Evolutionary conservation across 78 protist species (phyloP), one percentile per base, ranked within the genome.

Genomic region (Dictyostelium firmibasis): DNA sequence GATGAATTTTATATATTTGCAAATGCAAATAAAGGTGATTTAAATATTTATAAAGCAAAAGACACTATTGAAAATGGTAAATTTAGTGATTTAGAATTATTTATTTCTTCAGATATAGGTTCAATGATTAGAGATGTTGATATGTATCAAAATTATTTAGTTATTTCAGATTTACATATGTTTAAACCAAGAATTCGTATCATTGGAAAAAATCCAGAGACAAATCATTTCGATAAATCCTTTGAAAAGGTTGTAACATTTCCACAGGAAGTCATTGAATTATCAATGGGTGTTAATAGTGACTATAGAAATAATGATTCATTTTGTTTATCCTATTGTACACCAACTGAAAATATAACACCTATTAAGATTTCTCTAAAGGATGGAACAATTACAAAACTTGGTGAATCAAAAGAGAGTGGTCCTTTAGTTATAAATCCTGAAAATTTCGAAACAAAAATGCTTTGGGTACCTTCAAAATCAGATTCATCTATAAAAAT

Each of bases 1-100:
- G 93, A 81, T 50, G n/a, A 78, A 53, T 89, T 89, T 81, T 64
- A 79, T 44, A 70, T 89, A 70, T 89, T 89, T 50, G 87, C 87
- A 27, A 78, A 89, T 81, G 13, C 70, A 41, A 85, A 89, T 81
- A 78, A 89, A n/a, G 75, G 75, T 11, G 93, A 87, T 62, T 43
- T 89, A 50, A 60, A 70, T 47, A 81, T 89, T 14, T 89, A 70
- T 81, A 38, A 43, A 31, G 82, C 77, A 31, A 50, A 8, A 3
- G 87, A 89, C 70, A 67, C 82, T 25, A 69, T 89, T 44, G 87
- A 89, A 67, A 70, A 89, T 89, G 94, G 84, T 18, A 20, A 29
- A 11, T 64, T 89, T 16, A 25, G 27, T 20, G 88, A 89, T 70
- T 62, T 89, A 10, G 53, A 78, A 67, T 29, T 33, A 75, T 33